Evolutionary conservation across 2,329 filamentous ascomycete species (phyloP).

Genomic region (Parafenestella ontariensis): DNA sequence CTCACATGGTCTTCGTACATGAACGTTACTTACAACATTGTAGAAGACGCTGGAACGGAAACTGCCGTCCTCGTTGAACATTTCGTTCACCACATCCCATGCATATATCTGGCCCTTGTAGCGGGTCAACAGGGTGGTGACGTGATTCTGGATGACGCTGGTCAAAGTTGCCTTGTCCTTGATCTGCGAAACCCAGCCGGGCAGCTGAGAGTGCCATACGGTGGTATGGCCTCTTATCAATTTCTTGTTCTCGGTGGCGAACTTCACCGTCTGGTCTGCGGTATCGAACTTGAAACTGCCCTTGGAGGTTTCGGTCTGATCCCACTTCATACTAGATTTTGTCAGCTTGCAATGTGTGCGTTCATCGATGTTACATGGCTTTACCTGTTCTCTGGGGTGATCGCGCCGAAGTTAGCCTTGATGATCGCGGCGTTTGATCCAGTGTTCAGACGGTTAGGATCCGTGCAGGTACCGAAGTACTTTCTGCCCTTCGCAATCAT

Average conservation of each 20-base stretch:
- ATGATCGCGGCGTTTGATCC: slow-evolving; percentile 65
- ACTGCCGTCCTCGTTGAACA: slow-evolving; percentile 67
- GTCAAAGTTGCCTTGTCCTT: slow-evolving; percentile 62
- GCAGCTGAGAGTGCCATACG: slow-evolving; percentile 65
- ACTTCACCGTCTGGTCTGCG: slow-evolving; percentile 66
- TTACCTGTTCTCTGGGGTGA: slow-evolving; percentile 69
- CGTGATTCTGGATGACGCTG: slow-evolving; percentile 66
- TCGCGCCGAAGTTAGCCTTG: slow-evolving; percentile 67
- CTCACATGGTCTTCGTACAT: too few species aligned
- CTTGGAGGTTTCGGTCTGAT: slow-evolving; percentile 58
- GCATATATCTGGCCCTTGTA: slow-evolving; percentile 71
- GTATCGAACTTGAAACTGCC: slow-evolving; percentile 58
- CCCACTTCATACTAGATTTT: slow-evolving; percentile 70
- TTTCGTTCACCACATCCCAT: slow-evolving; percentile 72
- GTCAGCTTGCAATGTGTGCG: background rate
- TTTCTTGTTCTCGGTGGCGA: slow-evolving; percentile 64
- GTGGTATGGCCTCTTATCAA: slow-evolving; percentile 71
- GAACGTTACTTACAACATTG: too few species aligned
- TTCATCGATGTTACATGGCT: background rate
- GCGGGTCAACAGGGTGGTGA: slow-evolving; percentile 63
- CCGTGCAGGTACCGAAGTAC: slow-evolving; percentile 68
- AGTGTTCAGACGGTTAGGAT: slow-evolving; percentile 61
- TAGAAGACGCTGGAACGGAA: slow-evolving; percentile 70
- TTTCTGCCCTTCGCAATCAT: slow-evolving; percentile 70
- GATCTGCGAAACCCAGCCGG: slow-evolving; percentile 65